Base-by-base conservation (phyloP, 2,329 filamentous ascomycete species). In the Apiospora arundinis region DNA sequence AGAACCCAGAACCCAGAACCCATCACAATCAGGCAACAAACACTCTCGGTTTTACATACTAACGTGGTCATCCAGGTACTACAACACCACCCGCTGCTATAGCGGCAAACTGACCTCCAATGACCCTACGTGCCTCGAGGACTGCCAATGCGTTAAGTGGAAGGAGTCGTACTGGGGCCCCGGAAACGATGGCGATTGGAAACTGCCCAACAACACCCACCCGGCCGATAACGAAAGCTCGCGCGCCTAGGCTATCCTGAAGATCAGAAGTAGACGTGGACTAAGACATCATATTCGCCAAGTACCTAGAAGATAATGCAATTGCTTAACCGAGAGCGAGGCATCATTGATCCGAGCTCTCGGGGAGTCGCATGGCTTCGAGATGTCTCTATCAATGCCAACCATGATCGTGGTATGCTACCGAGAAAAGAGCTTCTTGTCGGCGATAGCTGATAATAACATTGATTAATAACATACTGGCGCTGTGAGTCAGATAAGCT, bases 1-100 rank as follows among this genome's bases (percentile, higher is more conserved):
- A n/a, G n/a, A n/a, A n/a, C n/a, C 28, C 56, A n/a, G n/a, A n/a
- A n/a, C 32, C 32, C 32, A 32, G 6, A 32, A 4, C 21, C 56
- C 32, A 37, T 40, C 32, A 5, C 28, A 46, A 18, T 14, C 44
- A 46, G 16, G 8, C 4, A 14, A 9, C 40, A 8, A 14, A 9
- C 44, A 7, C 2, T 46, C 18, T 9, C 45, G 8, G 3, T 12
- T 5, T 37, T 28, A 28, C 21, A 23, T 63, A 23, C 56, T 63
- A 9, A 63, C 8, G 56, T 21, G 56, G 11, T 40, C 32, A 0
- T 8, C 18, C 12, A 69, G 67, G 67, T 69, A 69, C 67, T 68
- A 56, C 44, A 67, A 68, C 63, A 63, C 68, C 45, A 70, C 70
- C 23, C 70, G 65, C 45, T 70, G 70, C 65, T 70, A 21, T 9